These are phyloP conservation scores for Phytophthora europaea DNA, from an alignment of 352 stramenopile species.

Conservation along the genomic window DNA sequence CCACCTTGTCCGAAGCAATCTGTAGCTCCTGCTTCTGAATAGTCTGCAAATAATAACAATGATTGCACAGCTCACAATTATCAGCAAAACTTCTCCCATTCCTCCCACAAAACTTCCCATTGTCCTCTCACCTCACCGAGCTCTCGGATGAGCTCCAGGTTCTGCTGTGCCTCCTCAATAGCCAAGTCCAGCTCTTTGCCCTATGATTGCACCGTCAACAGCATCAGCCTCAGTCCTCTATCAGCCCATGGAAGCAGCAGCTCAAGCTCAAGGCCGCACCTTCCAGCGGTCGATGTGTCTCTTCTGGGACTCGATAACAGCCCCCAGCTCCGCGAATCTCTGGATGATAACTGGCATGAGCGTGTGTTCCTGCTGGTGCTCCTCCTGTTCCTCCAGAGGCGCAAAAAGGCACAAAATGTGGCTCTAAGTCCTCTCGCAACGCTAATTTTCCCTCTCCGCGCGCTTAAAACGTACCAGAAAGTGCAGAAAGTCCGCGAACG, in stretches of 20 bases:
- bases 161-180: slow-evolving; percentile 77
- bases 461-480: slow-evolving; percentile 69
- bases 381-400: slow-evolving; percentile 78
- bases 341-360: slow-evolving; percentile 87
- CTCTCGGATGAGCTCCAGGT: slow-evolving; percentile 66
- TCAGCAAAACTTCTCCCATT: background rate
- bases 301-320: slow-evolving; percentile 89
- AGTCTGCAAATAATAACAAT: slow-evolving; percentile 31
- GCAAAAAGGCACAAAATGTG: slow-evolving; percentile 39
- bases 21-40: slow-evolving; percentile 76
- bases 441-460: background rate
- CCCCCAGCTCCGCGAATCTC: slow-evolving; percentile 77
- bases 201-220: slow-evolving; percentile 18
- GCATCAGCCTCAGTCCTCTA: slow-evolving; percentile 3
- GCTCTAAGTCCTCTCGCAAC: slow-evolving; percentile 46
- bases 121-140: slow-evolving; percentile 53
- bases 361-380: slow-evolving; percentile 73
- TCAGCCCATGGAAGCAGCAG: background rate
- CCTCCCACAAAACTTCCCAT: background rate
- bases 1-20: slow-evolving; percentile 56
- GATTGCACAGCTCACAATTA: background rate
- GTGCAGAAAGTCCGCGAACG: slow-evolving; percentile 84
- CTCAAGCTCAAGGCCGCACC: slow-evolving; percentile 20
- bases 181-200: slow-evolving; percentile 83
- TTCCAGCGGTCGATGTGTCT: slow-evolving; percentile 89